phyloP scores from a whole-genome alignment of 176 grass and related monocot genomes.

The Eragrostis curvula region DNA sequence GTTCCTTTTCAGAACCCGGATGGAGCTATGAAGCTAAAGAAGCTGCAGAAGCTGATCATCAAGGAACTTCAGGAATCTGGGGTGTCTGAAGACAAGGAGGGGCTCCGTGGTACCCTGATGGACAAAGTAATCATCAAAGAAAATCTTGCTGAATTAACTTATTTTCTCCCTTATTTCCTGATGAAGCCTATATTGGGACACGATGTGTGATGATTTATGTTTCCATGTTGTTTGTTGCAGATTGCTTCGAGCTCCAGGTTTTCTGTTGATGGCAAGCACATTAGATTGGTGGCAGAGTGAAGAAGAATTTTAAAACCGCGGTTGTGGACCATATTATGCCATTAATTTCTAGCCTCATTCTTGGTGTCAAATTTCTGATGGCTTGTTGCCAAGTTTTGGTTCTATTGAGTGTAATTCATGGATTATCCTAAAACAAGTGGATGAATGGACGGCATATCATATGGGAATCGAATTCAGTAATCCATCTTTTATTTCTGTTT shows the following conservation, averaged over 20 bases:
- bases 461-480: neutral
- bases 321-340: neutral
- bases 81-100: constrained; percentile 62
- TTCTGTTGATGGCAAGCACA: constrained; percentile 66
- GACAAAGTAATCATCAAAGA: constrained; percentile 61
- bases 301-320: constrained; percentile 35
- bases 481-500: neutral
- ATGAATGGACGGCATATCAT: neutral
- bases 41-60: constrained; percentile 73
- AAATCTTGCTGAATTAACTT: neutral
- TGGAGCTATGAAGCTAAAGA: constrained; percentile 84
- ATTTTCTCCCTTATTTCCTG: neutral
- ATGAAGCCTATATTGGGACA: neutral
- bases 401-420: neutral
- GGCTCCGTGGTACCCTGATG: constrained; percentile 61
- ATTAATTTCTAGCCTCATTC: constrained; percentile 30
- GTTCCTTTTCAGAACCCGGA: constrained; percentile 61
- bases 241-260: constrained; percentile 76
- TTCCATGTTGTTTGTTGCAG: constrained; percentile 53
- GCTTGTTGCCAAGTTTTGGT: constrained; percentile 26
- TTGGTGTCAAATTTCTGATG: constrained; percentile 6
- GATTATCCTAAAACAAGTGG: neutral
- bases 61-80: constrained; percentile 65
- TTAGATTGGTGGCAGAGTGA: constrained; percentile 51
- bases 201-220: constrained; percentile 1